Evolutionary conservation across 2,329 filamentous ascomycete species (phyloP).

Genomic region (Alternaria hordeiaustralica): DNA sequence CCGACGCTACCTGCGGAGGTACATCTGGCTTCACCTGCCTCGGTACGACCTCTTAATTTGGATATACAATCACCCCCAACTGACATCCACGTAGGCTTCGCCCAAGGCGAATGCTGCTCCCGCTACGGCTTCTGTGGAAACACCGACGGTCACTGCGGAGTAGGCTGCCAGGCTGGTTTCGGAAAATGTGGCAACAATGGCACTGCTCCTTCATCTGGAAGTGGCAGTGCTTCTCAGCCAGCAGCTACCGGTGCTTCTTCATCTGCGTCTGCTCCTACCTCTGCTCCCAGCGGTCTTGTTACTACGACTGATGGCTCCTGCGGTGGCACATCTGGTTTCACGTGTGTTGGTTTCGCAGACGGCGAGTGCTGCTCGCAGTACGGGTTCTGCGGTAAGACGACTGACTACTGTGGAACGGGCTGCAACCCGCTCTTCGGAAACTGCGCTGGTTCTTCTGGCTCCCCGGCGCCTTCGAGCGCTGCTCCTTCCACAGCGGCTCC

Average conservation of each 20-base stretch:
- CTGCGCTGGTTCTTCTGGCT: not conserved
- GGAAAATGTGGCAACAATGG: slow-evolving; percentile 24
- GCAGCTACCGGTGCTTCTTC: not conserved
- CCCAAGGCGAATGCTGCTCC: slow-evolving; percentile 48
- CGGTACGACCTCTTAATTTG: not conserved
- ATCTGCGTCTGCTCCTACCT: not conserved
- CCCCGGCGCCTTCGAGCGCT: not conserved
- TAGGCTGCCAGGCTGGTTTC: slow-evolving; percentile 36
- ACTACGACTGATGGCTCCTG: slow-evolving; percentile 20
- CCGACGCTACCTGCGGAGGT: slow-evolving; percentile 28
- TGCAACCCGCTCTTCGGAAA: slow-evolving; percentile 8
- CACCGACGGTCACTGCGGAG: slow-evolving; percentile 31
- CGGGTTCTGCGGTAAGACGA: slow-evolving; percentile 17
- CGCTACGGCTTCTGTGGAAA: slow-evolving; percentile 49
- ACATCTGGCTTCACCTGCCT: slow-evolving; percentile 28
- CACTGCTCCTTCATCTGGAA: not conserved
- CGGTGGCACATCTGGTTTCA: slow-evolving; percentile 16
- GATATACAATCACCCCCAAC: not conserved
- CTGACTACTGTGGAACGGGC: slow-evolving; percentile 7
- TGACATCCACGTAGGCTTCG: slow-evolving; percentile 15
- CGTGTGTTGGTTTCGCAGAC: slow-evolving; percentile 17
- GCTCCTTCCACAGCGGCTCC: not conserved
- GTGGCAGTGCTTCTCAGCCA: not conserved
- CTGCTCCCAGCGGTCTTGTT: slow-evolving; percentile 4
- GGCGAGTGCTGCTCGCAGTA: slow-evolving; percentile 31